Percentiles rank a stretch among this genome's conserved stretches.
Evolutionary conservation across 1,284 basidiomycete genomes (phyloP).

Genomic region (Coniferiporia weirii): DNA sequence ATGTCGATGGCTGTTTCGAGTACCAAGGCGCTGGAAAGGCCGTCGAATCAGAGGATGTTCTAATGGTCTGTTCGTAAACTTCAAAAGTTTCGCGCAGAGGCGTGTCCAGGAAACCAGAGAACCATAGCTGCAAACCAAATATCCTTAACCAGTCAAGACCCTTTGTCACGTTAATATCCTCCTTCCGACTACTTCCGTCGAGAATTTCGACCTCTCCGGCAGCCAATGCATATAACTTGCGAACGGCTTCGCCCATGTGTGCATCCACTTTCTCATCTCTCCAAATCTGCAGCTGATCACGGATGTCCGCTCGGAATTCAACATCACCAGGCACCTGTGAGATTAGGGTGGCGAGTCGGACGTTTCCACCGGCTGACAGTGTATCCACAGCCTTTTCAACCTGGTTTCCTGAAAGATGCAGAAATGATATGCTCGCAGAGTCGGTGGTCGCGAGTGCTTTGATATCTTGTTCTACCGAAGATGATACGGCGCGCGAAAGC

Average conservation of each 20-base stretch:
- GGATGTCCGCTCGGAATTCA: slow-evolving; percentile 71
- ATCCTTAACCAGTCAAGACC: slow-evolving; percentile 94
- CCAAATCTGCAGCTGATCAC: slow-evolving; percentile 83
- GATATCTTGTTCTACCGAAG: slow-evolving; percentile 74
- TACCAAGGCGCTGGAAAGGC: slow-evolving; percentile 73
- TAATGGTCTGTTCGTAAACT: slow-evolving; percentile 56
- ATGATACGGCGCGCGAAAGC: slow-evolving; percentile 74
- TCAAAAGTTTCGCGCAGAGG: slow-evolving; percentile 67
- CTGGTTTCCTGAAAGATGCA: slow-evolving; percentile 84
- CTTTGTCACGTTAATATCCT: slow-evolving; percentile 68
- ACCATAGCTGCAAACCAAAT: slow-evolving; percentile 92
- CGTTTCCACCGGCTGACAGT: slow-evolving; percentile 72
- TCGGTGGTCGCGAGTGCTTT: slow-evolving; percentile 43
- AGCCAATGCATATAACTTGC: slow-evolving; percentile 82
- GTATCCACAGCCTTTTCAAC: slow-evolving; percentile 77
- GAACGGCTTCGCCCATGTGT: slow-evolving; percentile 65
- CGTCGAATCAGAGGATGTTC: slow-evolving; percentile 38
- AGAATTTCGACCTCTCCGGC: slow-evolving; percentile 72
- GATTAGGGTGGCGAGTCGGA: slow-evolving; percentile 89
- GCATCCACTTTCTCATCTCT: slow-evolving; percentile 69
- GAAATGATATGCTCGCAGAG: slow-evolving; percentile 59
- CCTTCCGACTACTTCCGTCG: slow-evolving; percentile 49
- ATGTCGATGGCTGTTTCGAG: slow-evolving; percentile 34
- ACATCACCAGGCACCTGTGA: slow-evolving; percentile 84
- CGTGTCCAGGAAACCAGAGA: slow-evolving; percentile 69